Percentiles rank a stretch among this genome's conserved stretches.
phyloP scores from a whole-genome alignment of 768 basidiomycete species.

The Lactifluus hygrophoroides region DNA sequence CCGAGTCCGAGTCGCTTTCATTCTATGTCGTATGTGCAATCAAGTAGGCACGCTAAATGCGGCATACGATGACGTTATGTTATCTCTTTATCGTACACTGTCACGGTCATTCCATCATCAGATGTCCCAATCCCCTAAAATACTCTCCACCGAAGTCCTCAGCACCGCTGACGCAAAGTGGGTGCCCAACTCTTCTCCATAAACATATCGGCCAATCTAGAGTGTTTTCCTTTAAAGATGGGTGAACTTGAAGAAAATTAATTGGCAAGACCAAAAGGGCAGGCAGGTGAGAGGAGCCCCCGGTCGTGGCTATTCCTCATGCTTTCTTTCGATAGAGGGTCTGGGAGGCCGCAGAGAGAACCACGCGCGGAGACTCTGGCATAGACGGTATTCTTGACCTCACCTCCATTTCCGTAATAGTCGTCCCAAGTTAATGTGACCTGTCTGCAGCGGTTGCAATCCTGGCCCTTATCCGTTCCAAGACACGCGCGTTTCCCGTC shows the following conservation, averaged over 20 bases:
- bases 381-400: conserved; percentile 55
- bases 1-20: too few relatives aligned
- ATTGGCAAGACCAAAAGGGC: conserved; percentile 72
- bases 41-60: too few relatives aligned
- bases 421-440: background rate
- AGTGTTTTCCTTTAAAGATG: conserved; percentile 47
- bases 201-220: background rate
- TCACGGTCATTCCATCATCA: too few relatives aligned
- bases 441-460: conserved; percentile 65
- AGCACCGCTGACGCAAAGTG: conserved; percentile 16
- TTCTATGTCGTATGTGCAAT: too few relatives aligned
- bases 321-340: conserved; percentile 39
- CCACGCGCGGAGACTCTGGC: conserved; percentile 64
- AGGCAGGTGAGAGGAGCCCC: conserved; percentile 40
- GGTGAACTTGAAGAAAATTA: conserved; percentile 75
- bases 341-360: conserved; percentile 90
- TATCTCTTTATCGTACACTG: background rate
- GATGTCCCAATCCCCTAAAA: conserved; percentile 13
- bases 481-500: conserved; percentile 56
- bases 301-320: background rate
- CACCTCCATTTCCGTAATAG: background rate
- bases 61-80: background rate
- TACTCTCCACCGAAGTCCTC: conserved; percentile 15
- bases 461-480: conserved; percentile 70
- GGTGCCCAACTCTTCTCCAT: background rate